Conservation (phyloP, 352 stramenopile species). For the Globisporangium iwayamae region DNA sequence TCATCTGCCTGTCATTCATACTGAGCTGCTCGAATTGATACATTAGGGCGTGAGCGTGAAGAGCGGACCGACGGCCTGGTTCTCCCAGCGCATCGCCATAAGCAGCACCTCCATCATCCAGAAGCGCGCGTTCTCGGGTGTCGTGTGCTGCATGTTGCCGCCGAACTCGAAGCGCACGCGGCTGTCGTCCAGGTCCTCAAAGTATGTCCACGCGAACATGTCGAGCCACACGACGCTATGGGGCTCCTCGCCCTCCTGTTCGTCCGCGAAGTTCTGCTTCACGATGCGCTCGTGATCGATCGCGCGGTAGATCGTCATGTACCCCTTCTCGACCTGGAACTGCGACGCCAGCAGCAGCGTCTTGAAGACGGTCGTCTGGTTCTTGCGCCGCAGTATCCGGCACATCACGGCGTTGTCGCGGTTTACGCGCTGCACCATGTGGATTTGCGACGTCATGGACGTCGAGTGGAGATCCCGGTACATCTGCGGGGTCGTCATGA, state of each 20-base stretch:
- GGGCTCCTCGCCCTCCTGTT: slow-evolving; percentile 14
- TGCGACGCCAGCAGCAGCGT: slow-evolving; percentile 36
- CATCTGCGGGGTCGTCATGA: slow-evolving; percentile 31
- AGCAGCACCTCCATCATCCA: slow-evolving; percentile 22
- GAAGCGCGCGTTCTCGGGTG: slow-evolving; percentile 16
- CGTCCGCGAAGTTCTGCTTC: slow-evolving; percentile 19
- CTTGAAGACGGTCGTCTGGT: slow-evolving; percentile 24
- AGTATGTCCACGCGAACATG: slow-evolving; percentile 23
- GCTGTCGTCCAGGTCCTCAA: slow-evolving; percentile 11
- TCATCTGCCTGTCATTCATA: neutral
- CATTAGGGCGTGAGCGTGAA: slow-evolving; percentile 10
- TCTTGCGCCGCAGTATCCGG: slow-evolving; percentile 26
- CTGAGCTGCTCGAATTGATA: too few relatives aligned
- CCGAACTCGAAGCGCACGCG: slow-evolving; percentile 19
- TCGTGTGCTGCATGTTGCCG: slow-evolving; percentile 17
- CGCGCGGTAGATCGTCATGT: slow-evolving; percentile 34
- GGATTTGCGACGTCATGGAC: slow-evolving; percentile 25
- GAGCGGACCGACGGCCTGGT: slow-evolving; percentile 8
- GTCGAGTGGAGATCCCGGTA: slow-evolving; percentile 33
- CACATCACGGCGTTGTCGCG: slow-evolving; percentile 35
- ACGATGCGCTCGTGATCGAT: slow-evolving; percentile 22
- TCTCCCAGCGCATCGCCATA: slow-evolving; percentile 18
- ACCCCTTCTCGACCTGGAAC: slow-evolving; percentile 28
- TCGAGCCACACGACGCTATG: slow-evolving; percentile 18
- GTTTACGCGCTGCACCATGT: slow-evolving; percentile 32